Evolutionary conservation across 768 basidiomycete genomes (phyloP).

Genomic region (Mycena rosella): DNA sequence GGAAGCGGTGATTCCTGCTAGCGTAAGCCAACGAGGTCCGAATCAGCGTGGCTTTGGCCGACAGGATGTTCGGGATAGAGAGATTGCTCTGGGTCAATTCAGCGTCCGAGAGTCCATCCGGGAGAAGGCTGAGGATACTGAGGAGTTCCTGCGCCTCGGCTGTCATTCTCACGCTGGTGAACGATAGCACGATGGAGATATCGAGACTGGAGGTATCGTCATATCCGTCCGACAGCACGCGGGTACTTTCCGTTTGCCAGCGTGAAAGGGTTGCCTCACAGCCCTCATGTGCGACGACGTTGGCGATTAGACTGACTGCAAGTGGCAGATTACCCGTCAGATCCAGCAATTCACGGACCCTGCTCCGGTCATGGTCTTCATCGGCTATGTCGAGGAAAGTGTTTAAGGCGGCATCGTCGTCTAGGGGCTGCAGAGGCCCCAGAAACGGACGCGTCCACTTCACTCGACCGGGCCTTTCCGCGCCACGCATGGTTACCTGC

Average conservation of each 20-base stretch:
- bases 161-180: constrained; percentile 1
- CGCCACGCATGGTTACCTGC: constrained; percentile 24
- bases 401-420: not conserved
- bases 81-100: constrained; percentile 4
- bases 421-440: not conserved
- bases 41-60: constrained; percentile 1
- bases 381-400: constrained; percentile 16
- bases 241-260: not conserved
- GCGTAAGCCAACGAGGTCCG: constrained; percentile 4
- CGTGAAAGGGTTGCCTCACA: not conserved
- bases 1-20: not conserved
- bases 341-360: not conserved
- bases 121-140: constrained; percentile 7
- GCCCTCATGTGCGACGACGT: constrained; percentile 1
- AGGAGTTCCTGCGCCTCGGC: constrained; percentile 1
- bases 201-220: constrained; percentile 13
- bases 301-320: constrained; percentile 2
- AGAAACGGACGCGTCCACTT: constrained; percentile 22
- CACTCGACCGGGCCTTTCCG: constrained; percentile 5
- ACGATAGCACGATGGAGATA: constrained; percentile 9
- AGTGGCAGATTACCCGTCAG: constrained; percentile 5
- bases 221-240: constrained; percentile 6
- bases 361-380: not conserved
- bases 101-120: constrained; percentile 14
- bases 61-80: not conserved